Evolutionary conservation across 306 rosid species (phyloP).

Genomic region (Carpinus viminea): DNA sequence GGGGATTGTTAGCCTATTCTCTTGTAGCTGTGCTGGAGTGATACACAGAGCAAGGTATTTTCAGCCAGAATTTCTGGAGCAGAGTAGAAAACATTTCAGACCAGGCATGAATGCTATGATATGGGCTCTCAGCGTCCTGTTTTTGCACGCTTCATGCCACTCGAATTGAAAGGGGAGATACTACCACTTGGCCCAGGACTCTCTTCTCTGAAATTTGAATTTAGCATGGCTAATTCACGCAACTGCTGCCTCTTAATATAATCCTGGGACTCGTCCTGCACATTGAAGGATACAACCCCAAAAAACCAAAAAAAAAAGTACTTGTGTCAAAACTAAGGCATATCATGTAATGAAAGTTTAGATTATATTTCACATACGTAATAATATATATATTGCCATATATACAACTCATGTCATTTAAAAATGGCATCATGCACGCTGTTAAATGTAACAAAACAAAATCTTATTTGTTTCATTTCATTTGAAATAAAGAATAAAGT

Average conservation of each 20-base stretch:
- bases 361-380: no score
- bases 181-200: constrained; percentile 92
- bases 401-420: no score
- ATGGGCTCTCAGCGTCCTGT: constrained; percentile 67
- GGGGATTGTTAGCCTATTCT: constrained; percentile 58
- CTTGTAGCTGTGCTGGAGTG: constrained; percentile 46
- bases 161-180: constrained; percentile 88
- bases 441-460: no score
- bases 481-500: background rate
- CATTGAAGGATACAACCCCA: constrained; percentile 25
- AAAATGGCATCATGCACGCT: no score
- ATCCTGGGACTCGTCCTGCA: constrained; percentile 94
- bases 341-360: no score
- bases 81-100: constrained; percentile 34
- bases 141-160: constrained; percentile 95
- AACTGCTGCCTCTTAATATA: constrained; percentile 87
- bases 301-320: constrained; percentile 14
- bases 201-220: constrained; percentile 89
- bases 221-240: constrained; percentile 86
- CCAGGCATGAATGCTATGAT: constrained; percentile 14
- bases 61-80: constrained; percentile 39
- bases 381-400: no score
- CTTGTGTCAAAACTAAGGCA: constrained; percentile 11
- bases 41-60: constrained; percentile 35
- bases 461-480: no score